Evolutionary conservation across 352 stramenopile genomes (phyloP), one percentile per base, ranked within the genome.

Genomic region (Nothophytophthora sp.): DNA sequence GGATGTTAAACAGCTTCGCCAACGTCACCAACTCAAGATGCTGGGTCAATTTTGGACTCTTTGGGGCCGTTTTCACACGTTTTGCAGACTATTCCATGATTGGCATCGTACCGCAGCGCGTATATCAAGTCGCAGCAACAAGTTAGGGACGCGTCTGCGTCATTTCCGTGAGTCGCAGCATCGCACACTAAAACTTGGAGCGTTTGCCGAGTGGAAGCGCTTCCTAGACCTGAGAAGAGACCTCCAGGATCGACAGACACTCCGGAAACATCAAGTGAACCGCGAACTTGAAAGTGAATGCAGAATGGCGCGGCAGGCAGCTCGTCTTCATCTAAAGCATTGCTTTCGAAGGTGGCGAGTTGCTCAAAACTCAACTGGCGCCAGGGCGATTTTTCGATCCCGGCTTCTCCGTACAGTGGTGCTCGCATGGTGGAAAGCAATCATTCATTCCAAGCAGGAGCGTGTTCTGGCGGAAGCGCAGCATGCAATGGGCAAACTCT

Each of bases 401-500:
- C 22, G n/a, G 30, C 16, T 80, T 16, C 33, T 56, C 24, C 51
- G 41, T 9, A 72, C 57, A n/a, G 16, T 48, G 5, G 13, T 80
- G 0, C 2, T 55, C 3, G 45, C 19, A 16, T 85, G 73, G 73
- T 82, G 76, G 76, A 73, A 64, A 12, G 35, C 60, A 30, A 67
- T 66, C 1, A 60, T 83, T 9, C 64, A 85, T 35, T 33, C 33
- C 1, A 88, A 85, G 44, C 76, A 88, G 53, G 76, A 85, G 33
- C 52, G 58, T 20, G 43, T 88, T 4, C 43, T 85, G n/a, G 4
- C 55, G 7, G 60, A 74, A 15, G 69, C 73, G 11, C 64, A 76
- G 23, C 48, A 68, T 33, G 35, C 54, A 9, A 63, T 76, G 16
- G 49, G 49, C 9, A 69, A 52, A 7, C 55, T 80, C n/a, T 76